Percentiles rank a stretch among this genome's conserved stretches.
phyloP scores from a whole-genome alignment of 2,329 filamentous ascomycete species.

The Trichothecium roseum region DNA sequence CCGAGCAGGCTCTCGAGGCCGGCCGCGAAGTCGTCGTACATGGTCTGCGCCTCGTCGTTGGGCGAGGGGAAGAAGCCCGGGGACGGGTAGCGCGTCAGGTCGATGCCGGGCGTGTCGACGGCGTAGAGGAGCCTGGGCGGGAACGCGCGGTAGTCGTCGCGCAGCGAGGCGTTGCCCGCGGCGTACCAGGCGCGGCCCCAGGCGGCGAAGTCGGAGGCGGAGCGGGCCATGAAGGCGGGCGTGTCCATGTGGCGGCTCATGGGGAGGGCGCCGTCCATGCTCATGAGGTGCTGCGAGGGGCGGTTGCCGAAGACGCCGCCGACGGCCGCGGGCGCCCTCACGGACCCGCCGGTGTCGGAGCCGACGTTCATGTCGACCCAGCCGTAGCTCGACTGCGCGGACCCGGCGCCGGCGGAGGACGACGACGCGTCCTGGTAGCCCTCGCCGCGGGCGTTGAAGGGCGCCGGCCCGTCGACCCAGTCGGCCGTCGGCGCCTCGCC shows the following conservation, averaged over 20 bases:
- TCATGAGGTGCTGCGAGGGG: conserved; percentile 27
- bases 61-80: no score
- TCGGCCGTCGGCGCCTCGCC: conserved; percentile 36
- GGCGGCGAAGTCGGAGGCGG: no score
- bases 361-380: conserved; percentile 33
- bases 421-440: conserved; percentile 34
- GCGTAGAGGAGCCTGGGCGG: conserved; percentile 20
- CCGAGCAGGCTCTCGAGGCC: no score
- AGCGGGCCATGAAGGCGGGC: conserved; percentile 27
- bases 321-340: conserved; percentile 31
- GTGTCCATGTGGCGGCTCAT: conserved; percentile 31
- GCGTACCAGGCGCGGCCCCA: no score
- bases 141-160: no score
- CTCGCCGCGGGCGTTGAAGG: conserved; percentile 35
- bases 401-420: conserved; percentile 31
- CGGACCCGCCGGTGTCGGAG: conserved; percentile 30
- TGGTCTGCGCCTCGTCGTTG: no score
- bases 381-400: conserved; percentile 27
- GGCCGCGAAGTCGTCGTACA: no score
- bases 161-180: no score
- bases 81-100: no score
- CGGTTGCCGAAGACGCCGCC: conserved; percentile 35
- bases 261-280: conserved; percentile 29
- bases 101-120: no score
- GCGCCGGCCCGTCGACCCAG: conserved; percentile 28